Conservation (phyloP, 2,329 filamentous ascomycete genomes). For the Aureobasidium melanogenum region DNA sequence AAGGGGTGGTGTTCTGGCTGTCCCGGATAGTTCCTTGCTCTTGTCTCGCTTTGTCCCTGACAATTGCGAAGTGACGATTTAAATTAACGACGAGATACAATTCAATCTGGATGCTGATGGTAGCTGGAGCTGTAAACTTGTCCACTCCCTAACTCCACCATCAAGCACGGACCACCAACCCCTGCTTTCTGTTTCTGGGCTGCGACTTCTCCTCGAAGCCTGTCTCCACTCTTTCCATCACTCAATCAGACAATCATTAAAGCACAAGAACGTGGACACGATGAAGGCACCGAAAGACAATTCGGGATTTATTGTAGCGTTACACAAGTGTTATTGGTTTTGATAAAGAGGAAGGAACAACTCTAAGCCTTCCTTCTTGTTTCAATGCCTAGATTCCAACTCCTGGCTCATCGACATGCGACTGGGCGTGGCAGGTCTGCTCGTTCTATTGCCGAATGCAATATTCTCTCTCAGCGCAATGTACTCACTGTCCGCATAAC, state of each 20-base stretch:
- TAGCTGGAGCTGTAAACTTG: conserved; percentile 11
- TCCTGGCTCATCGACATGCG: conserved; percentile 9
- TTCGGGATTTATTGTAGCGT: neutral
- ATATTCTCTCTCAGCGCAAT: conserved; percentile 83
- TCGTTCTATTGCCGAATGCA: conserved; percentile 51
- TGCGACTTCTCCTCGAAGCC: neutral
- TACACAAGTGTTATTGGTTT: neutral
- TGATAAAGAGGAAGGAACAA: neutral
- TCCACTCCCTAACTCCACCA: conserved; percentile 10
- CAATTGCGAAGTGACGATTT: neutral
- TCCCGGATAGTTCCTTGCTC: neutral
- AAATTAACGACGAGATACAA: neutral
- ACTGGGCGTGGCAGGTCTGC: conserved; percentile 13
- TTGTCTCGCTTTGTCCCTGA: neutral
- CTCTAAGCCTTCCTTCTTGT: neutral
- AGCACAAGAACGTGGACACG: neutral
- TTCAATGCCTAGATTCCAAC: neutral
- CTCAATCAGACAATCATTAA: too few relatives aligned
- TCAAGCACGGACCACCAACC: neutral
- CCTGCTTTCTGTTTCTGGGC: conserved; percentile 3
- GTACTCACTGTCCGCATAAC: conserved; percentile 92
- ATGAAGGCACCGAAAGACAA: too few relatives aligned
- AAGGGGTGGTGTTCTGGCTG: conserved; percentile 18
- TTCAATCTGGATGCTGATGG: neutral
- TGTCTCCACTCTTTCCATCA: neutral